Conservation (phyloP, 139 green algal species). For the Microglena sp. region DNA sequence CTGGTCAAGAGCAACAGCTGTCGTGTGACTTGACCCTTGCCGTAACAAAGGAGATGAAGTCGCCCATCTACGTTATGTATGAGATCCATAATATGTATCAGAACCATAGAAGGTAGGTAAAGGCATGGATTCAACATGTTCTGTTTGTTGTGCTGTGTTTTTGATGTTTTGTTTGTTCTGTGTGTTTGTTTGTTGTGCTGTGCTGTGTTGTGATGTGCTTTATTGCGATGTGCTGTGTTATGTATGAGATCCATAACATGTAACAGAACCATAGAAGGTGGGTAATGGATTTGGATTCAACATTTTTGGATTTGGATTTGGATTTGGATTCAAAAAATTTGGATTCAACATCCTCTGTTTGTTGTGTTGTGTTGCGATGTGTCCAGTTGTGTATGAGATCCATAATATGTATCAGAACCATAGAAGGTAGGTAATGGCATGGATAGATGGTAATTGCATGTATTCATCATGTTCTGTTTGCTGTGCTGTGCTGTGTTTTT, state of each 20-base stretch:
- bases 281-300: neutral
- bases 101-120: slow-evolving; percentile 73
- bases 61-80: slow-evolving; percentile 83
- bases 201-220: neutral
- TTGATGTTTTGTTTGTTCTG: neutral
- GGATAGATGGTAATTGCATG: too few species aligned
- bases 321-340: too few species aligned
- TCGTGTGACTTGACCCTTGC: slow-evolving; percentile 39
- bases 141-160: neutral
- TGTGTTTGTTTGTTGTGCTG: too few species aligned
- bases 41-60: slow-evolving; percentile 32
- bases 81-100: slow-evolving; percentile 82
- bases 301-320: too few species aligned
- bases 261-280: neutral
- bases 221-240: neutral
- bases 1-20: slow-evolving; percentile 10
- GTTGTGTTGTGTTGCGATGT: too few species aligned
- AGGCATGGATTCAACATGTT: neutral
- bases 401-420: slow-evolving; percentile 90
- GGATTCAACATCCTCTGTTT: too few species aligned
- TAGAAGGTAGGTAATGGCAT: slow-evolving; percentile 32
- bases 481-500: neutral
- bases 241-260: neutral
- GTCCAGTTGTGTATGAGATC: slow-evolving; percentile 90
- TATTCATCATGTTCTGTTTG: neutral